Conservation (phyloP, 306 rosid genomes). For the Herpetospermum pedunculosum region DNA sequence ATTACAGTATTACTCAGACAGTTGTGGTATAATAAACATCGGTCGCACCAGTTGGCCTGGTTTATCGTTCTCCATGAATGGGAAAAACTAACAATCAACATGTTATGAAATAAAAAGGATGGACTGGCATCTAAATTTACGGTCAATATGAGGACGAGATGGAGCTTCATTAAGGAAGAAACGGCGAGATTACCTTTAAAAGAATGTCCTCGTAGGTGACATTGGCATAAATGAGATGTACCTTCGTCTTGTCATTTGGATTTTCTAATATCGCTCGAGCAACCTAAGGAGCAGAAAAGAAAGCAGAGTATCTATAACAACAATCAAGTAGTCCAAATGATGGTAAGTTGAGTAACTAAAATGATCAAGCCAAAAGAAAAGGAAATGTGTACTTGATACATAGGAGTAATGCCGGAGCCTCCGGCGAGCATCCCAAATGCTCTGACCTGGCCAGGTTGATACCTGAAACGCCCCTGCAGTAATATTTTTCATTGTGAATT, state of each 20-base stretch:
- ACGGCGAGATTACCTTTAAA: slow-evolving; percentile 48
- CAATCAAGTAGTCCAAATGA: neutral
- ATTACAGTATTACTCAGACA: neutral
- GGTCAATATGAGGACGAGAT: neutral
- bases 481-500: neutral
- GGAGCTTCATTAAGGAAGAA: neutral
- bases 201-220: slow-evolving; percentile 82
- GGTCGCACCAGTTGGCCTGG: neutral
- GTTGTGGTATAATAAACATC: neutral
- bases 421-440: slow-evolving; percentile 99
- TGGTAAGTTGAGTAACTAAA: neutral
- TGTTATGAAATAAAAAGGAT: neutral
- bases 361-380: neutral
- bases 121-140: neutral
- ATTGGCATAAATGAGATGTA: slow-evolving; percentile 94
- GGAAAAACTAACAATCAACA: neutral
- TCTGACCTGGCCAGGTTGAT: slow-evolving; percentile 75
- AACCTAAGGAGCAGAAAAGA: slow-evolving; percentile 36
- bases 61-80: neutral
- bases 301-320: slow-evolving; percentile 2
- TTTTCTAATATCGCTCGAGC: slow-evolving; percentile 88
- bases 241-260: slow-evolving; percentile 74
- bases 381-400: slow-evolving; percentile 67
- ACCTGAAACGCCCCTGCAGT: slow-evolving; percentile 88
- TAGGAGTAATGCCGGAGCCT: slow-evolving; percentile 99